Base-by-base conservation (phyloP, 2,329 filamentous ascomycete species). In the Zasmidium cellare region DNA sequence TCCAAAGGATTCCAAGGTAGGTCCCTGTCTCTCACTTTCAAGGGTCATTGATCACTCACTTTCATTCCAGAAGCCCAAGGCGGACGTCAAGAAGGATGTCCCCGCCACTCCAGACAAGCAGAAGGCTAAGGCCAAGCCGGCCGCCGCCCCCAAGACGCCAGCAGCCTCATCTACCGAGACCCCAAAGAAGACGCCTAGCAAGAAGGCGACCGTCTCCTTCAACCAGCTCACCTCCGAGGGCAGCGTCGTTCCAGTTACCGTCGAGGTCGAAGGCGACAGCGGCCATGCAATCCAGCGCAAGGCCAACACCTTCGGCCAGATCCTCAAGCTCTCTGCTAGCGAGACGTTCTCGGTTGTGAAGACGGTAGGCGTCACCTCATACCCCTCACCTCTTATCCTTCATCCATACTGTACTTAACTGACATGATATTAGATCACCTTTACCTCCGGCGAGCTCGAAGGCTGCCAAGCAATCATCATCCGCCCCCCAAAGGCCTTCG, bases 401-500 rank as follows among this genome's bases (percentile, higher is more conserved):
- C n/a, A n/a, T n/a, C n/a, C n/a, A n/a, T n/a, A 14, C 3, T 18
- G 11, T 14, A 5, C 7, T 16, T 16, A 16, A 14, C 35, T 41
- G 16, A 41, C 16, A 41, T 41, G 3, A 41, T 19, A 28, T 16
- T 25, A 70, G 67, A 59, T 66, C 41, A 53, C 70, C 23, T 60
- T 74, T 46, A 63, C 67, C 1, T 68, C 71, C 12, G 72, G 73
- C 22, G 59, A 62, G 2, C 66, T 69, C 45, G 66, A 65, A 25
- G 72, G 72, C 18, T 59, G 68, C 49, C 69, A 74, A 54, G 73
- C 70, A 12, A 66, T 76, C 52, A 51, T 76, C 23, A 24, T 77
- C 55, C 67, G 68, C 20, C 72, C 73, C 1, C 65, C 68, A 24
- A 64, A 67, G 47, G 67, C 72, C 0, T 74, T 76, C 63, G 60